Evolutionary conservation across 2,329 filamentous ascomycete genomes (phyloP).

Genomic region (Arthroderma sp.): DNA sequence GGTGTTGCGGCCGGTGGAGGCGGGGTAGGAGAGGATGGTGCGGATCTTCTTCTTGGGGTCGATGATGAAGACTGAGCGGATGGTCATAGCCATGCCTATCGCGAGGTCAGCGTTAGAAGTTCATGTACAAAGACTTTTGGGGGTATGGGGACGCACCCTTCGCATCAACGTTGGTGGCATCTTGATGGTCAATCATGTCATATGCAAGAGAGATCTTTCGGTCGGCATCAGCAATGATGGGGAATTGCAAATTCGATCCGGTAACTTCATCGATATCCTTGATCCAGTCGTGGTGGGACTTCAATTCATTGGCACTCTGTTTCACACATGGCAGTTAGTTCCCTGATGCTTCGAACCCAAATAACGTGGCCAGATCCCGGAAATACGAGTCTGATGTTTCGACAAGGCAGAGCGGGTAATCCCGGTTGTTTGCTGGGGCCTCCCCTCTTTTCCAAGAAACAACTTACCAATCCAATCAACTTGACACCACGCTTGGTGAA

Average conservation of each 20-base stretch:
- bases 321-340: slow-evolving; percentile 1
- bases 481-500: slow-evolving; percentile 79
- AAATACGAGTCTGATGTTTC: neutral
- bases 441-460: slow-evolving; percentile 1
- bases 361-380: neutral
- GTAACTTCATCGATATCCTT: slow-evolving; percentile 73
- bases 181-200: slow-evolving; percentile 75
- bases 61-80: slow-evolving; percentile 89
- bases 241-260: slow-evolving; percentile 56
- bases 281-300: slow-evolving; percentile 79
- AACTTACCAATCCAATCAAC: slow-evolving; percentile 62
- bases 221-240: slow-evolving; percentile 71
- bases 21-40: slow-evolving; percentile 83
- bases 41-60: slow-evolving; percentile 90
- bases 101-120: neutral
- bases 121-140: neutral
- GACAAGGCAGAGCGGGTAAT: neutral
- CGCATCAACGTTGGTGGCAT: slow-evolving; percentile 65
- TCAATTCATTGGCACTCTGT: slow-evolving; percentile 63
- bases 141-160: slow-evolving; percentile 40
- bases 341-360: neutral
- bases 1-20: slow-evolving; percentile 74
- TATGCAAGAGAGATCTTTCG: slow-evolving; percentile 63
- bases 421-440: neutral
- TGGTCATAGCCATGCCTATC: slow-evolving; percentile 64